Evolutionary conservation across 352 stramenopile species (phyloP), one percentile per base, ranked within the genome.

Genomic region (Pythium insidiosum): DNA sequence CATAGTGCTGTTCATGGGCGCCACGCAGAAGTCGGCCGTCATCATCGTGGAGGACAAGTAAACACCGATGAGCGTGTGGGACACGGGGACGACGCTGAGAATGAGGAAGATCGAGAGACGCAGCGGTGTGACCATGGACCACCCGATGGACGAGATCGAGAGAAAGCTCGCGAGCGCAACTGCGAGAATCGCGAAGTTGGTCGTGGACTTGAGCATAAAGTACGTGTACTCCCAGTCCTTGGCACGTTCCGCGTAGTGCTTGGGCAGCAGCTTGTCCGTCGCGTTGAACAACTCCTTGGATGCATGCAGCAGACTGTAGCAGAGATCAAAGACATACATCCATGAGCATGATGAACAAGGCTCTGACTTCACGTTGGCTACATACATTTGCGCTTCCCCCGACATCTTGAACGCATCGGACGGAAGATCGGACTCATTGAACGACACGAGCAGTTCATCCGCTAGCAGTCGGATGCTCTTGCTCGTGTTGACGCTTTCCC

Each of bases 151-250:
- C 33, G 79, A 68, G 43, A 91, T 88, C 18, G 75, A 83, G 35
- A 91, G 48, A 49, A 91, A 87, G 47, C 73, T 87, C 25, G 78
- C 65, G 16, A 91, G 56, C 13, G 74, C 53, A 6, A 91, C 77
- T 2, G 67, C 63, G 19, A 91, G 45, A 43, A 91, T 91, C n/a
- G 77, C 77, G 0, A 65, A 71, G 45, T 88, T 91, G 1, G 78
- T 91, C 20, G 75, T 76, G 18, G 72, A 81, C 56, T 91, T 85
- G 46, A 91, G 70, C 55, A 83, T 63, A 35, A 88, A 91, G 58
- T 91, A 91, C 56, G 56, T 75, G 40, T 76, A 60, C 39, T 87
- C 46, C 78, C 75, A 91, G 23, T 81, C 48, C 6, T 64, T 59
- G 16, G 64, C 75, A 20, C 86, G 44, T 2, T 67, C 56, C 15